Conservation (phyloP, 441 rosid species). For the Croton setiger region DNA sequence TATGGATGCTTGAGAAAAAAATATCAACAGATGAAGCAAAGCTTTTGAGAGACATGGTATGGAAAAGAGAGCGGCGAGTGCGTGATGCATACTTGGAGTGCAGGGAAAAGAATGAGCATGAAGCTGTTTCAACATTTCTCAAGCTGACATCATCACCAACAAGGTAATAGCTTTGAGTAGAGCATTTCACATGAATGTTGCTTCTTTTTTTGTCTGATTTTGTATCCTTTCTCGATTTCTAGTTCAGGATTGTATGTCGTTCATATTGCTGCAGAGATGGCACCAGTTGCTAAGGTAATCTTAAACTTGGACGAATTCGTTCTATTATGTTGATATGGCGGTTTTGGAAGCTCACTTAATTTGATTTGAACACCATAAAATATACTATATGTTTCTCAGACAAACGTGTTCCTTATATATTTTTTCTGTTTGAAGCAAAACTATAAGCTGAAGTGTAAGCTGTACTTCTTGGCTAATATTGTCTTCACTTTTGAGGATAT, state of each 20-base stretch:
- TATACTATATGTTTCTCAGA: background rate
- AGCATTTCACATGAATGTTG: constrained; percentile 5
- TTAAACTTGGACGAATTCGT: constrained; percentile 20
- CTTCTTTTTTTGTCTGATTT: constrained; percentile 21
- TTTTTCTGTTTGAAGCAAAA: constrained; percentile 1
- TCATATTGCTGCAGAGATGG: constrained; percentile 98
- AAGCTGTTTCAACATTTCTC: constrained; percentile 60
- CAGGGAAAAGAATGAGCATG: constrained; percentile 68
- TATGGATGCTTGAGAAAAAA: constrained; percentile 94
- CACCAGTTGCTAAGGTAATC: constrained; percentile 97
- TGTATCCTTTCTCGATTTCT: constrained; percentile 42
- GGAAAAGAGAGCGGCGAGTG: constrained; percentile 72
- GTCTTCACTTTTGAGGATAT: background rate
- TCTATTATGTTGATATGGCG: background rate
- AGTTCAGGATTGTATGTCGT: constrained; percentile 86
- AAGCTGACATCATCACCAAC: constrained; percentile 51
- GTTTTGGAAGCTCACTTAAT: background rate
- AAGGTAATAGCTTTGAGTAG: constrained; percentile 43
- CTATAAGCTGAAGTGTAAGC: background rate
- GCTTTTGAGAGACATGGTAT: constrained; percentile 69
- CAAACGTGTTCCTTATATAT: background rate
- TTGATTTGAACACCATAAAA: background rate
- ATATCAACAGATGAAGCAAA: constrained; percentile 57
- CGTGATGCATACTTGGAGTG: constrained; percentile 58
- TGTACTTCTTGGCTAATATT: no score